Percentiles rank a stretch among this genome's conserved stretches.
These are phyloP conservation scores for Coprinopsis marcescibilis DNA, from an alignment of 768 basidiomycete species.

Conservation along the genomic window DNA sequence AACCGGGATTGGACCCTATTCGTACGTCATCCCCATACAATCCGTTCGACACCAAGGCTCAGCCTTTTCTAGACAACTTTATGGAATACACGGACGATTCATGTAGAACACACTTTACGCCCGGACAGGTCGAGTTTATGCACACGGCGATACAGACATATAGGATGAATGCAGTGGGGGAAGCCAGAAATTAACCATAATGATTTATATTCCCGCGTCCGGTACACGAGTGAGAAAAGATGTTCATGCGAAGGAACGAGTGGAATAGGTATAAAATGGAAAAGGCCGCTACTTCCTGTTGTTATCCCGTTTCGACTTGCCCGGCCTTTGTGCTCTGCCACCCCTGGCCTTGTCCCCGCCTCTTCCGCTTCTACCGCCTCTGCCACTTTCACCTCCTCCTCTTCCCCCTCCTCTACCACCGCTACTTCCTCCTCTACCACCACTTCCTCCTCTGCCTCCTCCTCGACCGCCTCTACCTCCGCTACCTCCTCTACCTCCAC, in stretches of 20 bases:
- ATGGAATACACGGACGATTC: constrained; percentile 49
- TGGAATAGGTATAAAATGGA: too few species aligned
- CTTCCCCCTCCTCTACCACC: constrained; percentile 32
- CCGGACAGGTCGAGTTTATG: constrained; percentile 37
- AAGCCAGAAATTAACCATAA: not conserved
- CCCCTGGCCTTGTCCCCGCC: constrained; percentile 26
- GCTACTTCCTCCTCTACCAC: constrained; percentile 24
- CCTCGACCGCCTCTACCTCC: constrained; percentile 29
- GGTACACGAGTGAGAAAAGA: not conserved
- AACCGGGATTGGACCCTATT: constrained; percentile 29
- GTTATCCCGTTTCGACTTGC: too few species aligned
- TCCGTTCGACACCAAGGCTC: not conserved
- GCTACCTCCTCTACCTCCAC: constrained; percentile 18
- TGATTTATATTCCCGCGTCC: not conserved
- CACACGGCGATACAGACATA: constrained; percentile 37
- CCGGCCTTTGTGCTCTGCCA: too few species aligned
- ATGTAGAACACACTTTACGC: constrained; percentile 45
- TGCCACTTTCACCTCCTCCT: constrained; percentile 15
- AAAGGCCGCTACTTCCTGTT: constrained; percentile 23
- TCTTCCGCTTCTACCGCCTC: constrained; percentile 55
- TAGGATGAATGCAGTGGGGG: constrained; percentile 16
- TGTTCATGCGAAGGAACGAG: too few species aligned
- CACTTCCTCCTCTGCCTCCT: constrained; percentile 24
- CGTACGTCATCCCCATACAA: constrained; percentile 13
- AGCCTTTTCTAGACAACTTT: constrained; percentile 34